phyloP scores from a whole-genome alignment of 2,329 filamentous ascomycete species.

The Dothideomycetes sp. region DNA sequence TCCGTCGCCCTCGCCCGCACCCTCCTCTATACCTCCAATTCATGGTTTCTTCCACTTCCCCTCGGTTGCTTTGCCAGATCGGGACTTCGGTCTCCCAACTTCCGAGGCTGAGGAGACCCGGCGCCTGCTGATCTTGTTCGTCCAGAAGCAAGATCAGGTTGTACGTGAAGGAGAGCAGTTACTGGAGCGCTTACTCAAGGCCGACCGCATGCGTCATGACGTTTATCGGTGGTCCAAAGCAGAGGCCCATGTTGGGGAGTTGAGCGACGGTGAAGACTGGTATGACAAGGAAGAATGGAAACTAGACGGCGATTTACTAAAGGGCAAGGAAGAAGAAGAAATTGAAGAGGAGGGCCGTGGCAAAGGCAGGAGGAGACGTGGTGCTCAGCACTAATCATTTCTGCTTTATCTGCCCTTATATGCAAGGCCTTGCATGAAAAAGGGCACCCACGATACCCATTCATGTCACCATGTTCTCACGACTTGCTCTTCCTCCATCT shows the following conservation, averaged over 20 bases:
- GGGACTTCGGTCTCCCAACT: slow-evolving; percentile 60
- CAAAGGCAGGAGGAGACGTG: slow-evolving; percentile 39
- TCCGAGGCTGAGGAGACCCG: slow-evolving; percentile 70
- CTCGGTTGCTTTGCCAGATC: slow-evolving; percentile 49
- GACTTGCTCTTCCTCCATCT: neutral
- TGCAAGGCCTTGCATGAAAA: too few species aligned
- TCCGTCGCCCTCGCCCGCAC: slow-evolving; percentile 30
- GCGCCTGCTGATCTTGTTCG: slow-evolving; percentile 60
- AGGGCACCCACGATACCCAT: neutral
- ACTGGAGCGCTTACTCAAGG: slow-evolving; percentile 59
- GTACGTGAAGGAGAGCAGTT: slow-evolving; percentile 58
- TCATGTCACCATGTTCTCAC: neutral
- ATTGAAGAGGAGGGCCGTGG: slow-evolving; percentile 48
- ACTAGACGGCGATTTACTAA: slow-evolving; percentile 62
- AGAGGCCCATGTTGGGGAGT: slow-evolving; percentile 64
- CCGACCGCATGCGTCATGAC: slow-evolving; percentile 58
- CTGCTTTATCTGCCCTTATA: too few species aligned
- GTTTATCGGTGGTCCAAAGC: slow-evolving; percentile 69
- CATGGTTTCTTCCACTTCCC: slow-evolving; percentile 67
- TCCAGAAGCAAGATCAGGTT: slow-evolving; percentile 80
- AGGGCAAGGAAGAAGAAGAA: slow-evolving; percentile 77
- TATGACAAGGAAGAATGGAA: slow-evolving; percentile 76
- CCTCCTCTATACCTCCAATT: slow-evolving; percentile 44
- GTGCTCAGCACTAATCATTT: slow-evolving; percentile 7
- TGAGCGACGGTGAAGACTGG: slow-evolving; percentile 86